Percentiles rank a stretch among this genome's conserved stretches.
Evolutionary conservation across 2,329 filamentous ascomycete species (phyloP).

Genomic region (Stachybotrys echinatus): DNA sequence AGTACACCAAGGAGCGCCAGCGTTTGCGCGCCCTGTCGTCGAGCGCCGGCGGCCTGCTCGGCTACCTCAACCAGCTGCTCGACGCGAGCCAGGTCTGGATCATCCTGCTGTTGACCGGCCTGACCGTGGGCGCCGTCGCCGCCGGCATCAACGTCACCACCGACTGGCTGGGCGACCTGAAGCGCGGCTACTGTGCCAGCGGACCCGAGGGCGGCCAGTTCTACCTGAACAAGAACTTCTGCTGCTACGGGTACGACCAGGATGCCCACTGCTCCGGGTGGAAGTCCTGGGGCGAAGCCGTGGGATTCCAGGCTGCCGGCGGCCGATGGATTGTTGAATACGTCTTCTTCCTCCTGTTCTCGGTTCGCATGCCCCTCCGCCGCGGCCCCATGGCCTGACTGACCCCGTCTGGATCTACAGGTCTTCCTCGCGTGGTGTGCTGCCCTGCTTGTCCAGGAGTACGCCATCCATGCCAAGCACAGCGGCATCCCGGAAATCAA

Average conservation of each 20-base stretch:
- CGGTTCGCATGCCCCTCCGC: slow-evolving; percentile 42
- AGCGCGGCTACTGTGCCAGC: slow-evolving; percentile 80
- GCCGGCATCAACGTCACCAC: slow-evolving; percentile 86
- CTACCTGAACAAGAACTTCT: slow-evolving; percentile 87
- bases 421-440: slow-evolving; percentile 73
- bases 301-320: slow-evolving; percentile 59
- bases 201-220: slow-evolving; percentile 73
- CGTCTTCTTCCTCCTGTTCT: slow-evolving; percentile 78
- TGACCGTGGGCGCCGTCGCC: slow-evolving; percentile 78
- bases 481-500: slow-evolving; percentile 98
- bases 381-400: not conserved
- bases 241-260: slow-evolving; percentile 87
- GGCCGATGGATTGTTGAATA: slow-evolving; percentile 84
- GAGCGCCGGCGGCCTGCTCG: slow-evolving; percentile 63
- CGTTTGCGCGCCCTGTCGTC: slow-evolving; percentile 72
- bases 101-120: slow-evolving; percentile 77
- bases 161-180: slow-evolving; percentile 90
- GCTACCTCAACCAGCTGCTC: slow-evolving; percentile 65
- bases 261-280: slow-evolving; percentile 79
- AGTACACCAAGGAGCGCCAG: slow-evolving; percentile 94
- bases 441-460: slow-evolving; percentile 74
- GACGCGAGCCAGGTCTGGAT: slow-evolving; percentile 92
- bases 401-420: slow-evolving; percentile 18
- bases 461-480: slow-evolving; percentile 83
- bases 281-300: slow-evolving; percentile 74